Evolutionary conservation across 495 filamentous ascomycete species (phyloP).

Genomic region (Aspergillus olivimuriae): DNA sequence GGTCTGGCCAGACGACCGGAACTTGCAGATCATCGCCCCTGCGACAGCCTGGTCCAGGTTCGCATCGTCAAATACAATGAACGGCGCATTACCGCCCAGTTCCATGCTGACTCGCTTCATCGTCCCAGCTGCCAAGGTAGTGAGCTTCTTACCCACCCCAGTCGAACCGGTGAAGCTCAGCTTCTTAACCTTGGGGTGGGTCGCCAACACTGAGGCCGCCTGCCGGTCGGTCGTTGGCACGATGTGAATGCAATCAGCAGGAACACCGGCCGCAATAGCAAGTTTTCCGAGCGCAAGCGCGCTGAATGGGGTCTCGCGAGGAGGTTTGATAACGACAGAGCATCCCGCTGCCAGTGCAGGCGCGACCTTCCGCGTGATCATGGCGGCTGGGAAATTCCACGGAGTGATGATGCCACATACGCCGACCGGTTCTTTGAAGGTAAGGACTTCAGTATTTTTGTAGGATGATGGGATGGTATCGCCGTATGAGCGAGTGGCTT

Average conservation of each 20-base stretch:
- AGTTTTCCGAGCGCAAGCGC: conserved; percentile 37
- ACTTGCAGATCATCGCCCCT: conserved; percentile 54
- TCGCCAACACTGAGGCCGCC: conserved; percentile 23
- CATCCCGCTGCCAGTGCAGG: conserved; percentile 47
- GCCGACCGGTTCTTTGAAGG: conserved; percentile 29
- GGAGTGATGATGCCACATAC: conserved; percentile 30
- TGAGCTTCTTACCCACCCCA: conserved; percentile 19
- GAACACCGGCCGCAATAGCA: conserved; percentile 38
- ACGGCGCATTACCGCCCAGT: conserved; percentile 82
- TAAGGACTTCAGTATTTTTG: conserved; percentile 32
- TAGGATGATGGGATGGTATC: conserved; percentile 59
- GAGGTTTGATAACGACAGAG: conserved; percentile 43
- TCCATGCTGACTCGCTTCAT: conserved; percentile 79
- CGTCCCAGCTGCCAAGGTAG: conserved; percentile 47
- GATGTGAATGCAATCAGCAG: conserved; percentile 12
- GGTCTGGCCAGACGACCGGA: conserved; percentile 45
- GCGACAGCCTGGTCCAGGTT: conserved; percentile 77
- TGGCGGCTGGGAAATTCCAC: conserved; percentile 86
- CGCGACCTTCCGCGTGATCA: conserved; percentile 76
- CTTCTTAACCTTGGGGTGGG: conserved; percentile 35
- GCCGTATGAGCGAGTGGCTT: conserved; percentile 55
- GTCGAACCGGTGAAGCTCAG: conserved; percentile 39
- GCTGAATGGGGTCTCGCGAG: conserved; percentile 44
- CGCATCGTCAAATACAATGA: conserved; percentile 82
- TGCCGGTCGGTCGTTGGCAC: conserved; percentile 17